Base-by-base conservation (phyloP, 1,139 yeast genomes). In the Magnusiomyces clavatus region DNA sequence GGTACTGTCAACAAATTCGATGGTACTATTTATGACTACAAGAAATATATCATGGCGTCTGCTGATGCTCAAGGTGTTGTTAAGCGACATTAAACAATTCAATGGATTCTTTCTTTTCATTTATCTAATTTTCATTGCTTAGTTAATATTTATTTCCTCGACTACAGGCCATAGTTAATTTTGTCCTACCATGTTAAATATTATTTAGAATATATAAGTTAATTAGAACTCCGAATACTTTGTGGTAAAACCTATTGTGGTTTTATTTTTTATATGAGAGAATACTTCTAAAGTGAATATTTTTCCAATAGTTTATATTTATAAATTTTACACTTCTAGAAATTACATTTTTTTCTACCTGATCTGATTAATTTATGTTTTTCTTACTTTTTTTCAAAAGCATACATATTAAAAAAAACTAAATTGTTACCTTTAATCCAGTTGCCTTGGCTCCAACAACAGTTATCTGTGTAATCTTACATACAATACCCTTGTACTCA, bases 361-460 rank as follows among this genome's bases (percentile, higher is more conserved):
- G 6, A n/a, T 37, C 17, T n/a, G 14, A 37, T 37, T n/a, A n/a
- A 37, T 11, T n/a, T n/a, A n/a, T n/a, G n/a, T n/a, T 8, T 4
- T 37, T 37, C 10, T 37, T 37, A 5, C 4, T n/a, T 37, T n/a
- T 37, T 37, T 37, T 8, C 17, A 37, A 37, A 5, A 5, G 10
- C 10, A 5, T 5, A 24, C 31, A 37, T 37, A 37, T 37, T 6
- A 34, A 29, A 38, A n/a, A 24, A 24, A 24, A 24, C 31, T 49
- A 51, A 34, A 49, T 40, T 11, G 35, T 35, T 51, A 54, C 75
- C 60, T 94, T 81, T 63, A 90, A 77, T 20, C 98, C 98, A 34
- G 96, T 85, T n/a, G 96, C 95, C 31, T 94, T 86, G n/a, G 89
- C 88, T 29, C 98, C 98, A 58, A 94, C 81, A 51, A 78, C 73